Evolutionary conservation across 2,329 filamentous ascomycete genomes (phyloP).

Genomic region (Colletotrichum acutatum): DNA sequence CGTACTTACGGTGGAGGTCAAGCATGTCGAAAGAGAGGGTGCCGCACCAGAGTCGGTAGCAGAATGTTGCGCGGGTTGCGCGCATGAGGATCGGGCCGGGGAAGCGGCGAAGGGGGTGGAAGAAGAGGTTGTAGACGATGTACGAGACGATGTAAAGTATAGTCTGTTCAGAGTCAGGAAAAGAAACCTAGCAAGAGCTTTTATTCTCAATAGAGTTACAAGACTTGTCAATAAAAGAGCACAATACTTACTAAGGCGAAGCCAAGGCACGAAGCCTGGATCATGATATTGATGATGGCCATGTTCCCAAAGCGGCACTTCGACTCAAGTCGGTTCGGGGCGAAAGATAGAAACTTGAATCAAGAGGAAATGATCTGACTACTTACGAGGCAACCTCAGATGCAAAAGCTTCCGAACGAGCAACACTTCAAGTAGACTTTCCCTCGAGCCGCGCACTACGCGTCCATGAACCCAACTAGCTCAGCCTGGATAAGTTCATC

Average conservation of each 20-base stretch:
- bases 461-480: not conserved
- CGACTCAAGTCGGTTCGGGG: not conserved
- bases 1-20: constrained; percentile 49
- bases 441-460: not conserved
- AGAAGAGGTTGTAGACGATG: constrained; percentile 45
- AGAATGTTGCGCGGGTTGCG: constrained; percentile 7
- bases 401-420: not conserved
- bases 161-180: not conserved
- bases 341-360: not conserved
- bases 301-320: not conserved
- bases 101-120: constrained; percentile 46
- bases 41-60: constrained; percentile 7
- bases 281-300: not conserved
- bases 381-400: not conserved
- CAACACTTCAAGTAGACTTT: not conserved
- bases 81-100: constrained; percentile 42
- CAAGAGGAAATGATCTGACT: not conserved
- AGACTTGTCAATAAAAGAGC: not conserved
- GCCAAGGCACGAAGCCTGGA: constrained; percentile 14
- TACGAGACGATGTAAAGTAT: constrained; percentile 4
- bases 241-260: not conserved
- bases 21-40: constrained; percentile 17
- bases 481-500: not conserved
- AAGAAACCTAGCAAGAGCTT: not conserved
- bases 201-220: not conserved